Percentiles rank a stretch among this genome's conserved stretches.
Conservation (phyloP, 805 yeast genomes). For the Candida multigemmis region DNA sequence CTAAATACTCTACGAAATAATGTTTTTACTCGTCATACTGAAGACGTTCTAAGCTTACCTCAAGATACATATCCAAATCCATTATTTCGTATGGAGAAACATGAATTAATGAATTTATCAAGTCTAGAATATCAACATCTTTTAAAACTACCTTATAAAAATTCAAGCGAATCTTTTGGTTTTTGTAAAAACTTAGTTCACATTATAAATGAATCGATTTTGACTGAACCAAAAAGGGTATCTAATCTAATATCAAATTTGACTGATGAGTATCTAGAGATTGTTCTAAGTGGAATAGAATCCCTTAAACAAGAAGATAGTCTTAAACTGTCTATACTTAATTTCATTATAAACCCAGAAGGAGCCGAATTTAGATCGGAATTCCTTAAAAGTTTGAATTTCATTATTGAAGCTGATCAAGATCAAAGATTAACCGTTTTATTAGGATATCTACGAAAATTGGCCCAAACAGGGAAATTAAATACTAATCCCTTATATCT, state of each 20-base stretch:
- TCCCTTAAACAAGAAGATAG: constrained; percentile 1
- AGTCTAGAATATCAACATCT: constrained; percentile 15
- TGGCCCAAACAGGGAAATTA: constrained; percentile 13
- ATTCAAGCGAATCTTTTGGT: constrained; percentile 14
- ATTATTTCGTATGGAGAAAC: constrained; percentile 16
- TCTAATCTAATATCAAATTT: constrained; percentile 12
- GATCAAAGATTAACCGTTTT: constrained; percentile 10
- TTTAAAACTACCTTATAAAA: constrained; percentile 13
- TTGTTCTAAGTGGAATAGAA: no score
- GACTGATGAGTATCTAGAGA: no score
- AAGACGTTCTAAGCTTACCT: constrained; percentile 6
- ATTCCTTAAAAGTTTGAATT: constrained; percentile 9
- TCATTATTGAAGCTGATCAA: constrained; percentile 6
- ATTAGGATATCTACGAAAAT: constrained; percentile 14
- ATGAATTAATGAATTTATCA: constrained; percentile 14
- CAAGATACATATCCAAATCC: constrained; percentile 24
- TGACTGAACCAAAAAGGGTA: constrained; percentile 14
- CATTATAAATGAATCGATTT: constrained; percentile 18
- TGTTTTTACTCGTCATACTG: neutral
- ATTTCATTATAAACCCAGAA: constrained; percentile 15
- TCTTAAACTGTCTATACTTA: constrained; percentile 14
- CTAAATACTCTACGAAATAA: neutral
- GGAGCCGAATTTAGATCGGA: constrained; percentile 7
- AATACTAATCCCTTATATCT: constrained; percentile 15
- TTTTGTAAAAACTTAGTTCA: constrained; percentile 20